These are phyloP conservation scores for Botrytis elliptica DNA, from an alignment of 2,329 filamentous ascomycete species.

Conservation along the genomic window DNA sequence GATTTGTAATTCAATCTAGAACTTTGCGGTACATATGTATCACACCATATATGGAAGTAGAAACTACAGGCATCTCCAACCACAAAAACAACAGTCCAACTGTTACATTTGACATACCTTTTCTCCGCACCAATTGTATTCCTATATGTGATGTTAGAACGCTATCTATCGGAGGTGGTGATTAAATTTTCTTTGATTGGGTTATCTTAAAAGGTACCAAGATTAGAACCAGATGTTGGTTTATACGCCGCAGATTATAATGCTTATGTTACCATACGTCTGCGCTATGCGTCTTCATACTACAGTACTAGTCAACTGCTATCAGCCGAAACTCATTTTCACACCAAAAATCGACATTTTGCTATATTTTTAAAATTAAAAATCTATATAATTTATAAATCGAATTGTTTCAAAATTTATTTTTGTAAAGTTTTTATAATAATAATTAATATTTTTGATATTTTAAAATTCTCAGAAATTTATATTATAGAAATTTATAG, in stretches of 20 bases:
- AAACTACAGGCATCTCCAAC: not conserved
- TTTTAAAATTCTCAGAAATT: too few species aligned
- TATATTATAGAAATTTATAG: too few species aligned
- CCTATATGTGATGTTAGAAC: not conserved
- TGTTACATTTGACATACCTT: not conserved
- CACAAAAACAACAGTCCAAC: not conserved
- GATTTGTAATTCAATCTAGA: not conserved
- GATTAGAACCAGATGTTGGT: not conserved
- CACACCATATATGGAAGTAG: not conserved
- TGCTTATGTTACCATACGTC: not conserved
- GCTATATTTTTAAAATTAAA: too few species aligned
- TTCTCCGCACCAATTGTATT: not conserved
- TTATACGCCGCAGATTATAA: not conserved
- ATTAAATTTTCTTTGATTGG: not conserved
- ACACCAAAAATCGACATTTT: too few species aligned
- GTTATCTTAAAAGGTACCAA: not conserved
- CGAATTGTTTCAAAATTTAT: too few species aligned
- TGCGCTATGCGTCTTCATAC: not conserved
- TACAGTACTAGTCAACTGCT: too few species aligned
- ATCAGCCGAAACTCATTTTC: too few species aligned
- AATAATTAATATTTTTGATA: too few species aligned
- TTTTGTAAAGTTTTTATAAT: too few species aligned
- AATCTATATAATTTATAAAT: too few species aligned
- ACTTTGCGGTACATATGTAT: not conserved
- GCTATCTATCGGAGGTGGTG: not conserved